Base-by-base conservation (phyloP, 2,329 filamentous ascomycete species). In the Colletotrichum tofieldiae region DNA sequence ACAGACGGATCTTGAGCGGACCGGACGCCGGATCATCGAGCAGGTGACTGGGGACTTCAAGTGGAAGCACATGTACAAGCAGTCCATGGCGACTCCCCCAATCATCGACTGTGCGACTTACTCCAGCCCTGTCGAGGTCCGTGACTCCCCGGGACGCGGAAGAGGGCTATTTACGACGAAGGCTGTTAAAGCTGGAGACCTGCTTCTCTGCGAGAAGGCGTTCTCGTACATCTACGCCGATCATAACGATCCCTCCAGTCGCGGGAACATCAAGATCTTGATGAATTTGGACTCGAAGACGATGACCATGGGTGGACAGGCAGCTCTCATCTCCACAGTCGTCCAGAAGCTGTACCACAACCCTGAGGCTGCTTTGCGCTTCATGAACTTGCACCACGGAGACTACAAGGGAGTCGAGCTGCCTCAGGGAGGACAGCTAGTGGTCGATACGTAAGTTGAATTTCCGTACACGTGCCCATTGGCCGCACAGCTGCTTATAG, bases 191-290 rank as follows among this genome's bases (percentile, higher is more conserved):
- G 82, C 85, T 0, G 88, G 88, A 0, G 85, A 89, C 4, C 79
- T 90, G 2, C 77, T 91, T 0, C 75, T 90, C 1, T 90, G 87
- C 58, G 88, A 90, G 71, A 91, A 90, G 72, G 87, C 88, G 0
- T 89, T 90, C 74, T 77, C 77, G 0, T 82, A 88, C 75, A 79
- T 73, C 26, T 84, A 79, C 54, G 74, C 71, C 45, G 58, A 16
- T 5, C 79, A 72, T 43, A 74, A 76, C 11, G 75, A 71, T 9
- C 61, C 47, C 9, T 6, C n/a, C 5, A 16, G 56, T 29, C 43
- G 35, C 1, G 73, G 68, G 7, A 77, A 76, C 4, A 69, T 74
- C 14, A 77, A 67, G 1, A n/a, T 85, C 0, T 61, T 86, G 55
- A 76, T 87, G 20, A 84, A 86, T 67, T 3, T 77, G 3, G 75